phyloP scores from a whole-genome alignment of 2,329 filamentous ascomycete species.

The Stagonosporopsis chrysanthemi region DNA sequence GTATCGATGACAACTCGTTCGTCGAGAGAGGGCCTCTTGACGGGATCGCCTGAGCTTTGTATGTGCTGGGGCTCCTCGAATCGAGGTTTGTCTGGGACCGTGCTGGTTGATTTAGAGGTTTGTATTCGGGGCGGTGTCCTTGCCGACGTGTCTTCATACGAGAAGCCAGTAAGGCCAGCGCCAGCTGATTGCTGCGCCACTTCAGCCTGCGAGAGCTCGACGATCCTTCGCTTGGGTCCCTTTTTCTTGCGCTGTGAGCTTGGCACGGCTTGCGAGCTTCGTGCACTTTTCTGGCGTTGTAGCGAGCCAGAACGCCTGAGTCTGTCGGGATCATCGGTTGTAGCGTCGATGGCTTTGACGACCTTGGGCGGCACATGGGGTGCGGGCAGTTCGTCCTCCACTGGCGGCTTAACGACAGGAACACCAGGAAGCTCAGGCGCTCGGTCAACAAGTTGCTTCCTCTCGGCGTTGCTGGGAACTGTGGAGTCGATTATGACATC shows the following conservation, averaged over 20 bases:
- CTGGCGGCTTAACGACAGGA: constrained; percentile 76
- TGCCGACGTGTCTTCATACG: constrained; percentile 32
- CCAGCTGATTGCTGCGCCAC: constrained; percentile 41
- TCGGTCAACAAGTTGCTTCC: constrained; percentile 82
- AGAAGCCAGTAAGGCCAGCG: constrained; percentile 39
- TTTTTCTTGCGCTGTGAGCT: constrained; percentile 67
- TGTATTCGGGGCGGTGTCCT: constrained; percentile 29
- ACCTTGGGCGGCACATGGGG: constrained; percentile 67
- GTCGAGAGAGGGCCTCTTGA: constrained; percentile 35
- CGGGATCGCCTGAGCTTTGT: constrained; percentile 40
- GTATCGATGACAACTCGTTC: constrained; percentile 31
- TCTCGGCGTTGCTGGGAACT: constrained; percentile 84
- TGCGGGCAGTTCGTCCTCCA: constrained; percentile 65
- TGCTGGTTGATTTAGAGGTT: constrained; percentile 22
- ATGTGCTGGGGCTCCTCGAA: constrained; percentile 38
- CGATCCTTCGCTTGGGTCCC: constrained; percentile 63
- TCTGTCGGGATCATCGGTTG: constrained; percentile 25
- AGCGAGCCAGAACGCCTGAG: constrained; percentile 39
- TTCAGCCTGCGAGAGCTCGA: constrained; percentile 62
- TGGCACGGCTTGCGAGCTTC: constrained; percentile 32
- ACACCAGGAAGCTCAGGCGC: constrained; percentile 77
- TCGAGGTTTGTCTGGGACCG: constrained; percentile 30
- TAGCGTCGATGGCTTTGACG: constrained; percentile 36
- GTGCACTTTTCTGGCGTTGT: constrained; percentile 47
- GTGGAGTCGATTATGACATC: constrained; percentile 89